Conservation (phyloP, 805 yeast species). For the Lachancea meyersii region DNA sequence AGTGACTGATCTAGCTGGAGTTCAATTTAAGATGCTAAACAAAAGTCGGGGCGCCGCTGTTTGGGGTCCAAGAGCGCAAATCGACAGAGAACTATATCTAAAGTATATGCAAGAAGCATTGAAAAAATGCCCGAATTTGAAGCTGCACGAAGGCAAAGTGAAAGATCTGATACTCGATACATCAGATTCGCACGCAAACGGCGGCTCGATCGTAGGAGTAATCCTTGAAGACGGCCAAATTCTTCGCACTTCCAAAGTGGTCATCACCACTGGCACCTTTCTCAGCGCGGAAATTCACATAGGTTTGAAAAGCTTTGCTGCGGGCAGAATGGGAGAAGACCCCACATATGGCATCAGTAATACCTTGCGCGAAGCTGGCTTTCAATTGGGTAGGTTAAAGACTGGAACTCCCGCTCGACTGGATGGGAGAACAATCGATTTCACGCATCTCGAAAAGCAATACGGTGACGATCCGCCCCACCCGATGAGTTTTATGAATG, state of each 20-base stretch:
- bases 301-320: slow-evolving; percentile 72
- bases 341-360: slow-evolving; percentile 86
- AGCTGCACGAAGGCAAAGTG: slow-evolving; percentile 62
- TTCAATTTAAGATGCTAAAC: slow-evolving; percentile 82
- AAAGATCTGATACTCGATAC: slow-evolving; percentile 70
- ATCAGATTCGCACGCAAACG: slow-evolving; percentile 18
- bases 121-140: slow-evolving; percentile 47
- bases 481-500: slow-evolving; percentile 85
- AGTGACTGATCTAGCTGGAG: slow-evolving; percentile 89
- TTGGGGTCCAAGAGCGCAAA: slow-evolving; percentile 97
- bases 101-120: slow-evolving; percentile 71
- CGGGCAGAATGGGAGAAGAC: slow-evolving; percentile 89
- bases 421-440: slow-evolving; percentile 65
- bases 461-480: slow-evolving; percentile 77
- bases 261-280: slow-evolving; percentile 94
- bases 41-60: slow-evolving; percentile 88
- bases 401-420: slow-evolving; percentile 97
- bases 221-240: slow-evolving; percentile 60
- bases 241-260: slow-evolving; percentile 58
- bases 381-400: slow-evolving; percentile 79
- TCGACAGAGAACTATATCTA: slow-evolving; percentile 76
- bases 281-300: slow-evolving; percentile 91
- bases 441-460: slow-evolving; percentile 55
- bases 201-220: slow-evolving; percentile 59
- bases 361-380: slow-evolving; percentile 72